These are phyloP conservation scores for Lasiosphaeria miniovina DNA, from an alignment of 495 filamentous ascomycete species.

Conservation along the genomic window DNA sequence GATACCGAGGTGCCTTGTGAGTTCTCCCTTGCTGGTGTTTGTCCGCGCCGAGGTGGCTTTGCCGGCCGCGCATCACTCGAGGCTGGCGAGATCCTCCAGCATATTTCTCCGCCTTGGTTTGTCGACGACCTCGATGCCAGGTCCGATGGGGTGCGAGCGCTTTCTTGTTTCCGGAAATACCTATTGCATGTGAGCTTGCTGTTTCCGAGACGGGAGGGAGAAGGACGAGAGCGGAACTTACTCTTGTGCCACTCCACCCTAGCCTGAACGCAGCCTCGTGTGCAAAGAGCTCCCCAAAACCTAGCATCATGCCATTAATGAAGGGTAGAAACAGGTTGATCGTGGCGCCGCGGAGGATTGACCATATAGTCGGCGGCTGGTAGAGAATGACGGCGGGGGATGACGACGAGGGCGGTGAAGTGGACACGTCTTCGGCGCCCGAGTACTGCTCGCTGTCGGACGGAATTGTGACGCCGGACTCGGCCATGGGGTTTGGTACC, in stretches of 20 bases:
- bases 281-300: slow-evolving; percentile 93
- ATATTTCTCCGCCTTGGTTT: slow-evolving; percentile 33
- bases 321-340: slow-evolving; percentile 96
- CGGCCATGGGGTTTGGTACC: slow-evolving; percentile 61
- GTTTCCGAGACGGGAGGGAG: not conserved
- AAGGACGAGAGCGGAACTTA: slow-evolving; percentile 39
- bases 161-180: slow-evolving; percentile 48
- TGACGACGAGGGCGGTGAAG: slow-evolving; percentile 60
- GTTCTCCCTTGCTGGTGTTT: not conserved
- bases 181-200: slow-evolving; percentile 22
- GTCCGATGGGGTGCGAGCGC: slow-evolving; percentile 47
- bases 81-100: slow-evolving; percentile 46
- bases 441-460: slow-evolving; percentile 91
- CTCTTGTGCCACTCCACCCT: slow-evolving; percentile 92
- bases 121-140: slow-evolving; percentile 50
- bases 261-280: slow-evolving; percentile 91
- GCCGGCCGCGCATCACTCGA: slow-evolving; percentile 38
- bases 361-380: slow-evolving; percentile 80
- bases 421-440: slow-evolving; percentile 60
- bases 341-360: slow-evolving; percentile 78
- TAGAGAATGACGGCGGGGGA: slow-evolving; percentile 81
- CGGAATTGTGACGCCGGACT: slow-evolving; percentile 79
- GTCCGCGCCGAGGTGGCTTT: not conserved
- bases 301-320: slow-evolving; percentile 96
- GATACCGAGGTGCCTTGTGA: no score